Percentiles rank a stretch among this genome's conserved stretches.
phyloP scores from a whole-genome alignment of 306 rosid species.

The Prunus campanulata region DNA sequence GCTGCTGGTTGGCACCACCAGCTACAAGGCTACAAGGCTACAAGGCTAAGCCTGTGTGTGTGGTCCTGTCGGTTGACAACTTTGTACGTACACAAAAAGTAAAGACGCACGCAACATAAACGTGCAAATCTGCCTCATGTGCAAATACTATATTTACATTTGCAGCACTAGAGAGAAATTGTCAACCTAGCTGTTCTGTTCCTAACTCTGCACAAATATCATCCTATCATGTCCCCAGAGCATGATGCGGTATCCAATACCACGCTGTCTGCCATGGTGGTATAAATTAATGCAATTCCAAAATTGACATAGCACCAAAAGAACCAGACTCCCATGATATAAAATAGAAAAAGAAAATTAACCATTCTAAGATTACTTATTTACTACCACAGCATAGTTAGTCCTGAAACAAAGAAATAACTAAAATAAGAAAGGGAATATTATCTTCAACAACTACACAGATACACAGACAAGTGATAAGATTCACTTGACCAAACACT shows the following conservation, averaged over 20 bases:
- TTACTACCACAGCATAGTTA: background rate
- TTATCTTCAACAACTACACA: conserved; percentile 7
- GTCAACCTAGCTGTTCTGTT: conserved; percentile 1
- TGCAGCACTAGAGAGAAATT: background rate
- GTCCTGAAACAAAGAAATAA: background rate
- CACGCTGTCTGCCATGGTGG: background rate
- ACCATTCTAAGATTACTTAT: background rate
- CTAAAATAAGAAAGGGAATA: background rate
- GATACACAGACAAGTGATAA: background rate
- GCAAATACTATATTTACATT: background rate
- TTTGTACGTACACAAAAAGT: background rate
- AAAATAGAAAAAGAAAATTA: background rate
- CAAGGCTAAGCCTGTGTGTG: background rate
- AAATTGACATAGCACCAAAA: background rate
- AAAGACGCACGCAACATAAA: background rate
- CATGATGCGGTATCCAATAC: background rate
- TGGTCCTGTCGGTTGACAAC: background rate
- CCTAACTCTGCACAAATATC: background rate
- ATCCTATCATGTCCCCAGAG: background rate
- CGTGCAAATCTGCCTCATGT: background rate
- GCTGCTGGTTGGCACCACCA: background rate
- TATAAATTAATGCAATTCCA: too few relatives aligned
- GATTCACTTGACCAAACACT: background rate
- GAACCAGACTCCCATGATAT: background rate
- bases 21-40: background rate